phyloP scores from a whole-genome alignment of 2,329 filamentous ascomycete genomes.

The Venturia asperata region DNA sequence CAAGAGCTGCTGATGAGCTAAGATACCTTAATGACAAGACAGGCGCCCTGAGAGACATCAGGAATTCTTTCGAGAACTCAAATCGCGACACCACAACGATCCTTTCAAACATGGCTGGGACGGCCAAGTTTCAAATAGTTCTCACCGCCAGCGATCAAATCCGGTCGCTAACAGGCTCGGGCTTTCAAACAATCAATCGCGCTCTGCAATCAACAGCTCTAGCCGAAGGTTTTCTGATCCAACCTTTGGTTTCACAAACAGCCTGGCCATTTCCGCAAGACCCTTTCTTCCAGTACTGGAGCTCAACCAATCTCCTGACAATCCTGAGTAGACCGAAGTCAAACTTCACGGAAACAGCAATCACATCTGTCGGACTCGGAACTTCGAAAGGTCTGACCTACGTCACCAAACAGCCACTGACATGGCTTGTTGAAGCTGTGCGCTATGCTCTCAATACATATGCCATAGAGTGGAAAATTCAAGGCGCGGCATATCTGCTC shows the following conservation, averaged over 20 bases:
- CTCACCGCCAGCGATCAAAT: slow-evolving; percentile 3
- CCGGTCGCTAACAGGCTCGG: too few species aligned
- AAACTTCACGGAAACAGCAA: not conserved
- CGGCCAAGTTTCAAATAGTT: slow-evolving; percentile 11
- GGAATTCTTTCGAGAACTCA: slow-evolving; percentile 10
- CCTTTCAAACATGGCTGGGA: slow-evolving; percentile 9
- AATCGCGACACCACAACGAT: slow-evolving; percentile 15
- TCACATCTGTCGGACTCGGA: slow-evolving; percentile 24
- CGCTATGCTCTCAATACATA: slow-evolving; percentile 25
- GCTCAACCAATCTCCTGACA: slow-evolving; percentile 23
- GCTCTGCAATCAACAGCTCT: not conserved
- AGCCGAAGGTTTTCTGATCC: slow-evolving; percentile 15
- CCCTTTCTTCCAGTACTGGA: slow-evolving; percentile 23
- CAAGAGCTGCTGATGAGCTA: slow-evolving; percentile 24
- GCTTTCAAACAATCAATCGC: not conserved
- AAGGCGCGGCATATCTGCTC: slow-evolving; percentile 24
- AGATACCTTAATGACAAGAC: slow-evolving; percentile 15
- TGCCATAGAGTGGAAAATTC: slow-evolving; percentile 26
- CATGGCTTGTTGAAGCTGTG: slow-evolving; percentile 27
- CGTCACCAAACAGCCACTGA: slow-evolving; percentile 25
- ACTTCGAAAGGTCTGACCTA: slow-evolving; percentile 27
- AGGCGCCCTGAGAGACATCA: slow-evolving; percentile 3
- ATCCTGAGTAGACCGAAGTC: slow-evolving; percentile 6
- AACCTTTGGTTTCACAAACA: slow-evolving; percentile 7
- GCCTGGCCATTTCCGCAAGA: slow-evolving; percentile 16